Evolutionary conservation across 305 asterid species (phyloP), one percentile per base, ranked within the genome.

Genomic region (Solanum aculeatissimum): DNA sequence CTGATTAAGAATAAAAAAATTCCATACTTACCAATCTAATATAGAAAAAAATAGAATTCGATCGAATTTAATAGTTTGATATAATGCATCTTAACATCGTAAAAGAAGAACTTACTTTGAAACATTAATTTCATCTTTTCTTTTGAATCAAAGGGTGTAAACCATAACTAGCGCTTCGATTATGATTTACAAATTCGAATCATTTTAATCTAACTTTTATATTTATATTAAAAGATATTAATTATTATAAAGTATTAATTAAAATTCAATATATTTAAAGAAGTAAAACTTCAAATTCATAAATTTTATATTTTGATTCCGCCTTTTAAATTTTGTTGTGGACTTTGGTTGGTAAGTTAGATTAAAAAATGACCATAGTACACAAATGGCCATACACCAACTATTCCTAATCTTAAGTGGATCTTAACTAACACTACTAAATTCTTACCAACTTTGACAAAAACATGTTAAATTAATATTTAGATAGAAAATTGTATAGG

Each of bases 401-500:
- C 7, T 58, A 58, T 21, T 58, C 66, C 66, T 58, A 58, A 29
- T 58, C 66, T 0, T 7, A 21, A 21, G 66, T 21, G 66, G 8
- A 0, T 58, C 66, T 0, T 57, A 4, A 58, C 21, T 0, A 58
- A 58, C 66, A 58, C 15, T 13, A 63, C 77, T 69, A 69, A 69
- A 38, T 35, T 35, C 23, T 32, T 19, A 38, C 16, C 77, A 68
- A 68, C 27, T 7, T 7, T 58, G 65, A 58, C 29, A n/a, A 58
- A n/a, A 13, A 58, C 40, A 2, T 35, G 1, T 35, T 35, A 60
- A 60, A 60, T 58, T 2, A 0, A 25, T 63, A 25, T 63, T 25
- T 0, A 4, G 0, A 6, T 62, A 27, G 0, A 27, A 25, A 27
- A 58, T 4, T 10, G 12, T 2, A 0, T 0, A 23, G 2, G 4